A percentile compares a stretch with the other conserved stretches of the same genome.
These are phyloP conservation scores for Solanum lycopersicoides DNA, from an alignment of 257 asterid species.

Conservation along the genomic window DNA sequence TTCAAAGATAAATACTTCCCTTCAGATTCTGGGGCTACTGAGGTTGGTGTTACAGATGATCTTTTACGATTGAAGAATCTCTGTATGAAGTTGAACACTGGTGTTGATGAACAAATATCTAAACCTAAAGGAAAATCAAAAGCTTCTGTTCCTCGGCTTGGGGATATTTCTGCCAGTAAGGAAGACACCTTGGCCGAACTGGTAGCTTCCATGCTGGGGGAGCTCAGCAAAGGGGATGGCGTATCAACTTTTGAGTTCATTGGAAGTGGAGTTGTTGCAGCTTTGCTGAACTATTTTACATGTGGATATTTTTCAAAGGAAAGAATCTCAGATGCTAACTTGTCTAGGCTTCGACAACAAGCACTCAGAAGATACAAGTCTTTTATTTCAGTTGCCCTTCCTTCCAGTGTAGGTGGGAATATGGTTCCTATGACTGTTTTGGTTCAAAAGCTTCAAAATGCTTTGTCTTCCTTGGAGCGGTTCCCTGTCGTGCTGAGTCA, in stretches of 20 bases:
- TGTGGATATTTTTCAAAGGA: conserved; percentile 86
- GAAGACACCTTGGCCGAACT: conserved; percentile 67
- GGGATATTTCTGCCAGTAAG: conserved; percentile 45
- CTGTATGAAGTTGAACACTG: conserved; percentile 56
- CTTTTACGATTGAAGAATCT: conserved; percentile 81
- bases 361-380: conserved; percentile 77
- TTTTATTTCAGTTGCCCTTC: conserved; percentile 78
- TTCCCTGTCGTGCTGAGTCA: conserved; percentile 94
- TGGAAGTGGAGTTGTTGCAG: conserved; percentile 86
- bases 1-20: conserved; percentile 87
- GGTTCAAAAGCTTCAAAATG: conserved; percentile 90
- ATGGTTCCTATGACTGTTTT: conserved; percentile 63
- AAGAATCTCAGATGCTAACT: conserved; percentile 53
- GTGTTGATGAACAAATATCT: conserved; percentile 49
- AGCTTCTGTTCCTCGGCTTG: conserved; percentile 35
- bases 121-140: conserved; percentile 84
- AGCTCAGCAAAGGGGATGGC: conserved; percentile 89
- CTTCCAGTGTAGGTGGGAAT: conserved; percentile 31
- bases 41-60: conserved; percentile 70
- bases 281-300: conserved; percentile 79
- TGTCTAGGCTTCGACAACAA: conserved; percentile 68
- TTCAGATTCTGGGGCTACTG: conserved; percentile 57
- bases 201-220: conserved; percentile 67
- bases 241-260: conserved; percentile 96
- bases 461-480: conserved; percentile 84